Conservation (phyloP, 139 green algal species). For the Chlamydomonas sp. region DNA sequence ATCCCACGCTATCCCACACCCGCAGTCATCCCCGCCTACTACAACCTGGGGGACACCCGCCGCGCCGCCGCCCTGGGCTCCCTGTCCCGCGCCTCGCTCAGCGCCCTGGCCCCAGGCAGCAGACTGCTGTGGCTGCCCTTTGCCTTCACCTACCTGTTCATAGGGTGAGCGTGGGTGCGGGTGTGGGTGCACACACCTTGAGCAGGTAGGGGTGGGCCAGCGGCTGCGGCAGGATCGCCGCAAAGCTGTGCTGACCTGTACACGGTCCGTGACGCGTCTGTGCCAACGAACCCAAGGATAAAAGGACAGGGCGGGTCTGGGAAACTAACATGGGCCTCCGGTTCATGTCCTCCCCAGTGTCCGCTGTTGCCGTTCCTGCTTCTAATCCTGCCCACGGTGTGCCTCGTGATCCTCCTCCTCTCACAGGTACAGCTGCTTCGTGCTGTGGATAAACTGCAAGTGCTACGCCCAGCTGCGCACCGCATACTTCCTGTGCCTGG, state of each 20-base stretch:
- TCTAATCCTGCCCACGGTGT: too few relatives aligned
- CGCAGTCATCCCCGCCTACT: constrained; percentile 24
- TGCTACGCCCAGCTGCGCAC: constrained; percentile 20
- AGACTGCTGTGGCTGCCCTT: not conserved
- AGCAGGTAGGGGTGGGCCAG: too few relatives aligned
- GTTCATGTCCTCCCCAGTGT: too few relatives aligned
- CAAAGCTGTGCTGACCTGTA: too few relatives aligned
- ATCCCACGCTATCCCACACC: not conserved
- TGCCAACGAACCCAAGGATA: too few relatives aligned
- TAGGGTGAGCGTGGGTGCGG: not conserved
- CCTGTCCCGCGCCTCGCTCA: not conserved
- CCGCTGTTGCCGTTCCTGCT: too few relatives aligned
- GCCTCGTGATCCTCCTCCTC: not conserved
- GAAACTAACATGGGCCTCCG: too few relatives aligned
- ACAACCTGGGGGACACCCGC: not conserved
- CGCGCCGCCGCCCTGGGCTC: not conserved
- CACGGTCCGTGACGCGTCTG: too few relatives aligned
- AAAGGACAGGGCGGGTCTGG: too few relatives aligned
- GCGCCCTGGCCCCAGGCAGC: not conserved
- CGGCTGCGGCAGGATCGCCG: too few relatives aligned
- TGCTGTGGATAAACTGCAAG: constrained; percentile 23
- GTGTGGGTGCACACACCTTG: too few relatives aligned
- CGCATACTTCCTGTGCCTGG: constrained; percentile 15
- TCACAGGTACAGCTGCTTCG: constrained; percentile 26
- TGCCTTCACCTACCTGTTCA: constrained; percentile 13